These are phyloP conservation scores for Penicillium hordei DNA, from an alignment of 2,329 filamentous ascomycete species.

Conservation along the genomic window DNA sequence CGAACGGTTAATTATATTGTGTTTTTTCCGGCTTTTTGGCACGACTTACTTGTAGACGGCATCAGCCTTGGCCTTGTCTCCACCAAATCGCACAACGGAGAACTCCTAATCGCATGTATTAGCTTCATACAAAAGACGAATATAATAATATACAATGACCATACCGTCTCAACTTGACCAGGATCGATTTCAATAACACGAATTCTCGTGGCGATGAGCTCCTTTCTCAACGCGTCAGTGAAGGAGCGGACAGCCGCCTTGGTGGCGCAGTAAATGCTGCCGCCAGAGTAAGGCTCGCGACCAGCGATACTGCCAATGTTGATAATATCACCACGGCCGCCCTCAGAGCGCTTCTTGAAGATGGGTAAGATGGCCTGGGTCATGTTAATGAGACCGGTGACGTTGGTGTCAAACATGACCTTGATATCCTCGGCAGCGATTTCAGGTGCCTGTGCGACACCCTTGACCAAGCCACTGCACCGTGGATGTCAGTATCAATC, in stretches of 20 bases:
- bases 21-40: too few species aligned
- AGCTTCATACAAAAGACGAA: not conserved
- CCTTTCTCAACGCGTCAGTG: slow-evolving; percentile 77
- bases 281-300: slow-evolving; percentile 78
- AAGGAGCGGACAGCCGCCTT: slow-evolving; percentile 87
- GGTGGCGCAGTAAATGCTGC: slow-evolving; percentile 88
- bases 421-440: slow-evolving; percentile 81
- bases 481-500: slow-evolving; percentile 8
- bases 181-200: slow-evolving; percentile 86
- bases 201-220: slow-evolving; percentile 77
- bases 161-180: slow-evolving; percentile 84
- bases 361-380: slow-evolving; percentile 85
- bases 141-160: slow-evolving; percentile 17
- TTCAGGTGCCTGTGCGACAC: slow-evolving; percentile 78
- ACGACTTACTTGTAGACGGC: slow-evolving; percentile 74
- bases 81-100: slow-evolving; percentile 81
- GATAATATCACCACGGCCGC: slow-evolving; percentile 87
- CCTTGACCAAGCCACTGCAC: slow-evolving; percentile 78
- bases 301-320: slow-evolving; percentile 94
- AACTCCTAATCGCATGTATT: slow-evolving; percentile 63
- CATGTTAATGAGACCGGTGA: slow-evolving; percentile 93
- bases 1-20: not conserved
- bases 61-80: slow-evolving; percentile 85
- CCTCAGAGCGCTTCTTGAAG: slow-evolving; percentile 68
- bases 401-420: slow-evolving; percentile 89